A percentile compares a stretch with the other conserved stretches of the same genome.
phyloP scores from a whole-genome alignment of 2,329 filamentous ascomycete species.

The Apiospora sp. region DNA sequence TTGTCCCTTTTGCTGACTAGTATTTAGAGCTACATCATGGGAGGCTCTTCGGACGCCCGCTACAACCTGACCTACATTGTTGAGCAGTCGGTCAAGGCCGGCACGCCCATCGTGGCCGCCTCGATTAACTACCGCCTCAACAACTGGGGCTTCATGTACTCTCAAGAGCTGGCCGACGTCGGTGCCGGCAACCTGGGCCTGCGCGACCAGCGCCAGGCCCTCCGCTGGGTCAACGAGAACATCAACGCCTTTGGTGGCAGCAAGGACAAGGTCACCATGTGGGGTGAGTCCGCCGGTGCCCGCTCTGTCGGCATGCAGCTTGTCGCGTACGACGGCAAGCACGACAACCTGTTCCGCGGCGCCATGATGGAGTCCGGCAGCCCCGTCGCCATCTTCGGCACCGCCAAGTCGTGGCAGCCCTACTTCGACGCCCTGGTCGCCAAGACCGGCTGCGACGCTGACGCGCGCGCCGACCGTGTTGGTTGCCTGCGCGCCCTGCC shows the following conservation, averaged over 20 bases:
- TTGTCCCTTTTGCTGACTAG: neutral
- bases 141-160: constrained; percentile 60
- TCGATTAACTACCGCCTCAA: constrained; percentile 60
- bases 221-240: constrained; percentile 60
- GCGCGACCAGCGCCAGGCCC: constrained; percentile 56
- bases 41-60: constrained; percentile 49
- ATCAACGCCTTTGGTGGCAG: constrained; percentile 58
- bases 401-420: constrained; percentile 29
- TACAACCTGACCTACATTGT: constrained; percentile 60
- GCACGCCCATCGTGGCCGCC: constrained; percentile 58
- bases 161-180: constrained; percentile 49
- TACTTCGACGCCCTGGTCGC: constrained; percentile 42
- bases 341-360: constrained; percentile 61
- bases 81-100: constrained; percentile 51
- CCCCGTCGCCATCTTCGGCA: constrained; percentile 38
- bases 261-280: constrained; percentile 56
- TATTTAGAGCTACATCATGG: constrained; percentile 35
- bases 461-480: constrained; percentile 35
- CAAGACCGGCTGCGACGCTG: constrained; percentile 34
- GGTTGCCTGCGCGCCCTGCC: constrained; percentile 44
- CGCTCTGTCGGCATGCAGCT: constrained; percentile 59
- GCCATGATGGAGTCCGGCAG: constrained; percentile 59
- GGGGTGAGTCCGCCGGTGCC: constrained; percentile 62
- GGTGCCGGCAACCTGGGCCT: constrained; percentile 60
- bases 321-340: constrained; percentile 58